A percentile compares a stretch with the other conserved stretches of the same genome.
phyloP scores from a whole-genome alignment of 1,284 basidiomycete species.

The Cryptococcus sp. region DNA sequence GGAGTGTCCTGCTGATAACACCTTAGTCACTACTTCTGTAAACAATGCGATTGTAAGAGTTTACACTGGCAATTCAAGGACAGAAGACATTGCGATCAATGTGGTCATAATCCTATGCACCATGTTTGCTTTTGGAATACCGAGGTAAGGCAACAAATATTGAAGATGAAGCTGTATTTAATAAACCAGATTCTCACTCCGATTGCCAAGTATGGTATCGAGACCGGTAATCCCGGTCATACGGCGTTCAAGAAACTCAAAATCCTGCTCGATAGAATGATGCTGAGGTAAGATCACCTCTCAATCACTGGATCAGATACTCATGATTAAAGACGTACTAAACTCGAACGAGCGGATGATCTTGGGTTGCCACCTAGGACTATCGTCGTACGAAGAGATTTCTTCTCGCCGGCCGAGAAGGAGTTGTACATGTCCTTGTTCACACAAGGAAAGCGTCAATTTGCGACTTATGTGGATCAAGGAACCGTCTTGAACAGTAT shows the following conservation, averaged over 20 bases:
- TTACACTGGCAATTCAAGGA: conserved; percentile 56
- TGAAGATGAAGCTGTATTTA: conserved; percentile 53
- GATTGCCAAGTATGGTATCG: conserved; percentile 68
- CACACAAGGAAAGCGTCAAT: conserved; percentile 86
- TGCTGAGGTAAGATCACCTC: conserved; percentile 61
- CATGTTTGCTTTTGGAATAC: conserved; percentile 58
- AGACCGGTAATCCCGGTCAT: conserved; percentile 65
- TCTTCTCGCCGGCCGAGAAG: conserved; percentile 95
- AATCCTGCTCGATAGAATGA: conserved; percentile 86
- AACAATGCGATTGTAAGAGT: conserved; percentile 56
- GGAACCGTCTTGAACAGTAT: conserved; percentile 88
- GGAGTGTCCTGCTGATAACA: background rate
- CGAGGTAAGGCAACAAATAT: background rate
- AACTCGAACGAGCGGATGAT: conserved; percentile 92
- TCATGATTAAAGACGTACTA: conserved; percentile 42
- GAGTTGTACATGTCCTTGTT: conserved; percentile 91
- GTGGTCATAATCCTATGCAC: conserved; percentile 90
- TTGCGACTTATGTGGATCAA: conserved; percentile 81
- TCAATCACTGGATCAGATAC: conserved; percentile 59
- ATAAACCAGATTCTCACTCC: conserved; percentile 91
- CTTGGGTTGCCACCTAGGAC: conserved; percentile 93
- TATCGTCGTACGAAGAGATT: conserved; percentile 81
- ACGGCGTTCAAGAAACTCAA: conserved; percentile 85
- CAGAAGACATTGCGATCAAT: conserved; percentile 78
- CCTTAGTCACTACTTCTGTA: conserved; percentile 80